Base-by-base conservation (phyloP, 2,329 filamentous ascomycete genomes). In the Fusarium sororula region DNA sequence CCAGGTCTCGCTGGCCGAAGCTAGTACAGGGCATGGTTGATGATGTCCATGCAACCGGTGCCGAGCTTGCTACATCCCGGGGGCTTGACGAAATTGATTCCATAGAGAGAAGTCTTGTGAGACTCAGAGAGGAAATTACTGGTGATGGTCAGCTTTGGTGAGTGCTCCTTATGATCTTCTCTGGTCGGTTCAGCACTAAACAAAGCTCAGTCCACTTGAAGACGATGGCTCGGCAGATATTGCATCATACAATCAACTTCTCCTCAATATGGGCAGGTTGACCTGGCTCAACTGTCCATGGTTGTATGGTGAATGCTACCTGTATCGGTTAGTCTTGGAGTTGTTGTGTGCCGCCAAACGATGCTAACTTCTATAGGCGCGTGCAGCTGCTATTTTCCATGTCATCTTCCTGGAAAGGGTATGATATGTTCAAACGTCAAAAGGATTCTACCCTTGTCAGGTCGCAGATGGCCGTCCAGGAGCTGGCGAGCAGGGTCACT, bases 291-390 rank as follows among this genome's bases (percentile, higher is more conserved):
- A 66, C 10, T 63, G 63, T 20, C 63, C 63, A 18, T 66, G 63
- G 63, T n/a, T 66, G 20, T 64, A 55, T 26, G 63, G 58, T 18
- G 63, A 66, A 63, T 66, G 63, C 28, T 66, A 63, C 17, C 30
- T 66, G 28, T 66, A 66, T 22, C 20, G 58, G 63, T 63, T 1
- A n/a, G 35, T 50, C 8, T n/a, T 22, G 13, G 10, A 15, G 11
- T 37, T 24, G 2, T n/a, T 20, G 0, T 22, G 4, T 10, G 6
- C 6, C 6, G 24, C 9, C 3, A 24, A 17, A 37, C 3, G 9
- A 5, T 42, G 8, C 48, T 63, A 24, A 66, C 22, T 38, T 42
- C 9, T 14, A 6, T 11, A 66, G 63, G 12, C 58, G 63, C 6
- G 39, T 66, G 14, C 63, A 66, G n/a, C 4, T 55, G 7, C 10